phyloP scores from a whole-genome alignment of 2,329 filamentous ascomycete genomes.

The Paraphoma sp. region DNA sequence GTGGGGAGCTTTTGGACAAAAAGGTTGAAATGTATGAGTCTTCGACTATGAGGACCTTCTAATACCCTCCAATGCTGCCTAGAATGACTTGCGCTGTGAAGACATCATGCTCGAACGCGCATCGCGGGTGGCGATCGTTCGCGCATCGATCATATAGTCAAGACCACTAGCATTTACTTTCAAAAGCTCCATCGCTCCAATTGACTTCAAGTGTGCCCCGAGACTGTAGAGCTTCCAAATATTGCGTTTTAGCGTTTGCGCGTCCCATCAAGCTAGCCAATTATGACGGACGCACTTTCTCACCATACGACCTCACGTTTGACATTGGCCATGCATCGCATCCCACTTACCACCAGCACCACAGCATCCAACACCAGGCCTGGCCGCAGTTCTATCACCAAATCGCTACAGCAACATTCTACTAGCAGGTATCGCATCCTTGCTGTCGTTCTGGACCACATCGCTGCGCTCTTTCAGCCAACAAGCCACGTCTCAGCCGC shows the following conservation, averaged over 20 bases:
- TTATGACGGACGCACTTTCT: background rate
- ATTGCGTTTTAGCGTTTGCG: background rate
- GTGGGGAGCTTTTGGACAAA: no score
- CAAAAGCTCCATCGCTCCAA: no score
- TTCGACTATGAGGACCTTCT: no score
- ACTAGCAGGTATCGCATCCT: background rate
- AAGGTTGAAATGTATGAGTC: no score
- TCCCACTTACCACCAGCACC: background rate
- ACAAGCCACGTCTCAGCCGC: background rate
- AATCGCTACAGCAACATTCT: background rate
- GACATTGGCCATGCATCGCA: background rate
- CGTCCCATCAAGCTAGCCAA: background rate
- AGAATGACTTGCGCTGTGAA: no score
- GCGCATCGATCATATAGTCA: no score
- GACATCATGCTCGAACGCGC: no score
- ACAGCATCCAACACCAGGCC: background rate
- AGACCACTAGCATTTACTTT: no score
- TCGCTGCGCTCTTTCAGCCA: background rate
- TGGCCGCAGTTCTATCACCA: background rate
- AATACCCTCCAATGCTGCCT: no score
- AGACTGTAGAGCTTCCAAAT: background rate
- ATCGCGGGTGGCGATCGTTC: no score
- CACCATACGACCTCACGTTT: background rate
- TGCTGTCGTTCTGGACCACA: background rate
- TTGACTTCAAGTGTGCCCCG: no score